Conservation (phyloP, 2,329 filamentous ascomycete species). For the Acephala macrosclerotiorum region DNA sequence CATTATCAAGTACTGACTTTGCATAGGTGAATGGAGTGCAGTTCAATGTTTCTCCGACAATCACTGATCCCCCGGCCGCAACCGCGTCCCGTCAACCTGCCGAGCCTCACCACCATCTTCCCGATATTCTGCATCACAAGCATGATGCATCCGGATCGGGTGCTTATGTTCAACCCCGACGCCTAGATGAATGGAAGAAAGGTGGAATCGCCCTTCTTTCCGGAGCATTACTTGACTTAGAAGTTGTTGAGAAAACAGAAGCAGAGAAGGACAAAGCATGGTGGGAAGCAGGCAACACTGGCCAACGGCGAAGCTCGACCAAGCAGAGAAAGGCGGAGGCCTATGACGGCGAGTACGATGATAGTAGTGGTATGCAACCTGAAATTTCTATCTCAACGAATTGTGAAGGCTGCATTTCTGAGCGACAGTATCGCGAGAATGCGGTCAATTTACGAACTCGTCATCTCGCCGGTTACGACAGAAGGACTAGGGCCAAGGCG, state of each 20-base stretch:
- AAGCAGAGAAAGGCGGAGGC: slow-evolving; percentile 60
- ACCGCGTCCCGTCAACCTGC: slow-evolving; percentile 22
- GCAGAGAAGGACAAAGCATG: slow-evolving; percentile 67
- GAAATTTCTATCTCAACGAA: slow-evolving; percentile 26
- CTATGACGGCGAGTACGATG: slow-evolving; percentile 73
- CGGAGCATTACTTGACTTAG: slow-evolving; percentile 66
- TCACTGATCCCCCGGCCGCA: slow-evolving; percentile 23
- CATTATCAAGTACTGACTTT: background rate
- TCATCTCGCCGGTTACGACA: slow-evolving; percentile 17
- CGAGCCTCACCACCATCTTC: slow-evolving; percentile 38
- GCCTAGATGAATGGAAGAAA: slow-evolving; percentile 77
- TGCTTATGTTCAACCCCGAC: slow-evolving; percentile 64
- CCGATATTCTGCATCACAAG: slow-evolving; percentile 41
- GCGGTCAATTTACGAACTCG: slow-evolving; percentile 11
- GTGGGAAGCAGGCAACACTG: slow-evolving; percentile 73
- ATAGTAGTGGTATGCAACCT: slow-evolving; percentile 58
- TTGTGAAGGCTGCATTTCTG: slow-evolving; percentile 30
- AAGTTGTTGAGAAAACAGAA: slow-evolving; percentile 46
- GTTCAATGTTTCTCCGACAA: slow-evolving; percentile 31
- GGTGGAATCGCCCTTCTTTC: slow-evolving; percentile 68
- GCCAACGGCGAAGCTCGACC: slow-evolving; percentile 47
- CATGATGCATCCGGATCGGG: slow-evolving; percentile 55
- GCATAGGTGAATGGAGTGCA: slow-evolving; percentile 35
- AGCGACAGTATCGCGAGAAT: slow-evolving; percentile 22
- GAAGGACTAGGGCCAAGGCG: slow-evolving; percentile 23